Evolutionary conservation across 2,329 filamentous ascomycete species (phyloP), one percentile per base, ranked within the genome.

Genomic region (Alternaria atra): DNA sequence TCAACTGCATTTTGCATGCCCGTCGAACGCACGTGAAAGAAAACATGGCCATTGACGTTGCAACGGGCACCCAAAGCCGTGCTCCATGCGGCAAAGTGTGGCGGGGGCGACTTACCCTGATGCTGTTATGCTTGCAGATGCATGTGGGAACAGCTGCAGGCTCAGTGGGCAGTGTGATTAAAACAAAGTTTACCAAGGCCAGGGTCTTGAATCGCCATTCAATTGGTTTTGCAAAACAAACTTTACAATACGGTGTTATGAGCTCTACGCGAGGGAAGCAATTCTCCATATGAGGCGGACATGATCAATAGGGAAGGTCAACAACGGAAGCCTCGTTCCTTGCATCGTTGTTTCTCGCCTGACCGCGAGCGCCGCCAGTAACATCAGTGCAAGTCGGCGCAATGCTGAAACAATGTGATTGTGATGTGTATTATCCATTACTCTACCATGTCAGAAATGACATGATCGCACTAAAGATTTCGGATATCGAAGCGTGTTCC

Each of bases 51-150:
- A 56, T 34, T 61, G 42, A 17, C 30, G 52, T 48, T 44, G 55
- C 40, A 51, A 64, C 61, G 61, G 61, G 54, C 37, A 37, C 44
- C 51, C 39, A 44, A 55, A 29, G 50, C 40, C 30, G 54, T 40
- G 56, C 63, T 60, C 46, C 50, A 63, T 51, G 20, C 25, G 59
- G 61, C 55, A 57, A 60, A 52, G 61, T 40, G 61, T 63, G 50
- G 66, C 61, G 64, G 59, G 63, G 64, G 52, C 58, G 34, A 42
- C 61, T 29, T 61, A 65, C 50, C 47, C 55, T 58, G 39, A 27
- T 57, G 57, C 52, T 55, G 56, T 55, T 55, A 42, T 59, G 46
- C 46, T 23, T 50, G 58, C 65, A 50, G 34, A 48, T 63, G 64
- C 61, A 65, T 54, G 57, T 65, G 59, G 61, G 54, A 55, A 58